Evolutionary conservation across 2,329 filamentous ascomycete species (phyloP).

Genomic region (Beauveria sp.): DNA sequence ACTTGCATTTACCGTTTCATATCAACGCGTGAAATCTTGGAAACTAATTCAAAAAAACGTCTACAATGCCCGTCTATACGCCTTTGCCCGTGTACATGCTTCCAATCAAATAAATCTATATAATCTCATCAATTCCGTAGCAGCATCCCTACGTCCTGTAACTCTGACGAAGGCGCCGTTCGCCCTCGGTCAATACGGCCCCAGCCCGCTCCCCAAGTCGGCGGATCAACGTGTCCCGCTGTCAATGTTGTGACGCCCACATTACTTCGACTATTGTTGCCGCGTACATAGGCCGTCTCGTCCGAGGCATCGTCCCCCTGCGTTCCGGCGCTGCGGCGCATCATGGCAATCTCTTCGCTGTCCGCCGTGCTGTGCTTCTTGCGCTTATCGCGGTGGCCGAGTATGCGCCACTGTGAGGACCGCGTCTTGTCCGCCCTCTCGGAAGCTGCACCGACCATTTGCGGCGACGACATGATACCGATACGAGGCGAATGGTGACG

Average conservation of each 20-base stretch:
- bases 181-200: constrained; percentile 24
- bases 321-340: background rate
- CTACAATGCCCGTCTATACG: background rate
- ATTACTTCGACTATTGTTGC: constrained; percentile 7
- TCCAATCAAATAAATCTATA: constrained; percentile 8
- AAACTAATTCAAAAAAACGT: background rate
- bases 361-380: background rate
- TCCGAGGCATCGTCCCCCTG: background rate
- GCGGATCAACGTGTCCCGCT: constrained; percentile 9
- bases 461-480: constrained; percentile 37
- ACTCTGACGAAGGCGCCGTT: constrained; percentile 16
- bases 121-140: constrained; percentile 11
- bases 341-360: constrained; percentile 10
- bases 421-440: background rate
- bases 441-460: background rate
- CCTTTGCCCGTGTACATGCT: background rate
- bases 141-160: constrained; percentile 29
- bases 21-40: too few relatives aligned
- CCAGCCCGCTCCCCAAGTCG: constrained; percentile 26
- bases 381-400: background rate
- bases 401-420: background rate
- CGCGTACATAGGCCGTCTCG: background rate
- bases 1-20: too few relatives aligned
- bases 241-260: background rate
- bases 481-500: constrained; percentile 24